Evolutionary conservation across 257 asterid species (phyloP).

Genomic region (Solanum piurae): DNA sequence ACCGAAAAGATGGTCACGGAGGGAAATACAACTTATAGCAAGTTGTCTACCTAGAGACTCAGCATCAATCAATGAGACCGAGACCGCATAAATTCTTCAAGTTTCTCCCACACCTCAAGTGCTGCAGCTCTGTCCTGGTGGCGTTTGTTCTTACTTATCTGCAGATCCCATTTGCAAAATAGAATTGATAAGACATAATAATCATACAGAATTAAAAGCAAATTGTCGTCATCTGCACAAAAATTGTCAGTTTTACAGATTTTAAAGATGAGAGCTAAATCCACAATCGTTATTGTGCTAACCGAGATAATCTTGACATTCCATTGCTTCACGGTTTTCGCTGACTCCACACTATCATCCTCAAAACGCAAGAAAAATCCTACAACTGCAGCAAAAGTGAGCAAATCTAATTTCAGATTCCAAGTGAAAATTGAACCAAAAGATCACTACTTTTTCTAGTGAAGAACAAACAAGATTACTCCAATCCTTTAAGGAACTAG

Average conservation of each 20-base stretch:
- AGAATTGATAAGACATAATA: background rate
- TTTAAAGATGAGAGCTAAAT: background rate
- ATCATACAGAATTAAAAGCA: background rate
- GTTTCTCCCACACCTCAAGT: conserved; percentile 98
- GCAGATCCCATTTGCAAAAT: conserved; percentile 10
- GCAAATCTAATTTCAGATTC: background rate
- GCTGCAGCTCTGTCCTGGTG: conserved; percentile 99
- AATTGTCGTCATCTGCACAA: background rate
- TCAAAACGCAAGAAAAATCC: conserved; percentile 96
- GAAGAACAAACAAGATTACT: background rate
- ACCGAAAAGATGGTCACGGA: background rate
- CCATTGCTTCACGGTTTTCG: conserved; percentile 90
- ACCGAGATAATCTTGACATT: conserved; percentile 98
- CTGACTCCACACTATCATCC: conserved; percentile 98
- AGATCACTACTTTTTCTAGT: background rate
- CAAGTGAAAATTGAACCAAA: background rate
- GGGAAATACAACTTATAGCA: background rate
- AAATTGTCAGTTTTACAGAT: background rate
- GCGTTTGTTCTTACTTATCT: conserved; percentile 93
- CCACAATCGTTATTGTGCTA: conserved; percentile 13
- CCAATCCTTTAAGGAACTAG: background rate
- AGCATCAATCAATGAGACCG: conserved; percentile 65
- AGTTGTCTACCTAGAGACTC: background rate
- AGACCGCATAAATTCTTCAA: conserved; percentile 96
- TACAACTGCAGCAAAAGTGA: conserved; percentile 46